A percentile compares a stretch with the other conserved stretches of the same genome.
Conservation (phyloP, 768 basidiomycete genomes). For the Russula ochroleuca region DNA sequence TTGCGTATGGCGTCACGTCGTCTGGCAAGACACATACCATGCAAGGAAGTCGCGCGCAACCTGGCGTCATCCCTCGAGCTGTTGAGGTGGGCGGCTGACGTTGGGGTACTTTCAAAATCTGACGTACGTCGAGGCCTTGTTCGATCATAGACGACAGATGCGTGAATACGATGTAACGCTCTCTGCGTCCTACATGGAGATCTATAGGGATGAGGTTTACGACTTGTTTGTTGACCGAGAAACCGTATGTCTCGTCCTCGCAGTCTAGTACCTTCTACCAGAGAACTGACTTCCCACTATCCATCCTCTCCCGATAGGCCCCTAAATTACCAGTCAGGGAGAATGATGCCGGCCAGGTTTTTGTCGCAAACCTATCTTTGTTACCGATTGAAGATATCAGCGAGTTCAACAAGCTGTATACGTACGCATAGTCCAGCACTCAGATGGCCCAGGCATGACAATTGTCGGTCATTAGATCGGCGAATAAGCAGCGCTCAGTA, state of each 20-base stretch:
- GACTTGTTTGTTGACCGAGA: constrained; percentile 76
- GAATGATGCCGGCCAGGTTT: constrained; percentile 48
- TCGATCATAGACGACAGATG: constrained; percentile 24
- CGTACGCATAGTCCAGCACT: constrained; percentile 35
- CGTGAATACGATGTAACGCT: constrained; percentile 42
- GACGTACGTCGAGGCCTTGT: constrained; percentile 15
- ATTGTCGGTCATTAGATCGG: constrained; percentile 43
- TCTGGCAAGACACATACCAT: constrained; percentile 92
- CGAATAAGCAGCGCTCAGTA: constrained; percentile 73
- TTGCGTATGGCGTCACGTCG: constrained; percentile 88
- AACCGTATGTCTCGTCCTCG: constrained; percentile 42
- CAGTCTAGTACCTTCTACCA: not conserved
- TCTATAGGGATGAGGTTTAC: constrained; percentile 88
- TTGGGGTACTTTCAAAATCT: not conserved
- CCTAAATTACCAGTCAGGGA: constrained; percentile 54
- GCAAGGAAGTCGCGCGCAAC: constrained; percentile 69
- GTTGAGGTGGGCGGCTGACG: constrained; percentile 51
- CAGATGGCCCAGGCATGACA: not conserved
- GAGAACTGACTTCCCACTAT: not conserved
- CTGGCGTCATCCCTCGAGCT: constrained; percentile 83
- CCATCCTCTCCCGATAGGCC: constrained; percentile 35
- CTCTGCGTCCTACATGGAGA: constrained; percentile 77
- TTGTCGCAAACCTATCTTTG: constrained; percentile 49
- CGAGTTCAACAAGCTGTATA: constrained; percentile 48
- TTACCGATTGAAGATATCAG: constrained; percentile 38